phyloP scores from a whole-genome alignment of 2,329 filamentous ascomycete species.

The Aspergillus puulaauensis region DNA sequence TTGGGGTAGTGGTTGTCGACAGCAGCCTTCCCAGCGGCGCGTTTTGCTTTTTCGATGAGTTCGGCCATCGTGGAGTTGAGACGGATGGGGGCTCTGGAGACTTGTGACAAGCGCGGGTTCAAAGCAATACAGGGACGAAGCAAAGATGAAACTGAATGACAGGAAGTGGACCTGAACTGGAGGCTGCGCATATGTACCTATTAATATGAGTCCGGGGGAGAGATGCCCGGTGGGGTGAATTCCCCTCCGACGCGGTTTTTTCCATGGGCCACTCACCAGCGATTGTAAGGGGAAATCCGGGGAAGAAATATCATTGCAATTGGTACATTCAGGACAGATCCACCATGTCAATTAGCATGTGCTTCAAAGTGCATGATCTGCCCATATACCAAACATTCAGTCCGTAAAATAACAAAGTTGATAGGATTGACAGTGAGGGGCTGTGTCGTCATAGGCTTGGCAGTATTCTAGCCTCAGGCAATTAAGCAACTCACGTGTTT shows the following conservation, averaged over 20 bases:
- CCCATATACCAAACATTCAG: not conserved
- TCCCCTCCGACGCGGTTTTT: slow-evolving; percentile 8
- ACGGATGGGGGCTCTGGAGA: slow-evolving; percentile 10
- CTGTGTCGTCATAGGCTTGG: slow-evolving; percentile 18
- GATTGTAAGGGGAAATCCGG: not conserved
- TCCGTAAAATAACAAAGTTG: not conserved
- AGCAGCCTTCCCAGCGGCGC: slow-evolving; percentile 57
- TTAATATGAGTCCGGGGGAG: slow-evolving; percentile 20
- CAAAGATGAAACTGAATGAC: slow-evolving; percentile 1
- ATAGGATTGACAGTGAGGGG: slow-evolving; percentile 4
- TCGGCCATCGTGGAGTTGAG: slow-evolving; percentile 33
- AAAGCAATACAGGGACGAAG: not conserved
- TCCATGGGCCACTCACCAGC: slow-evolving; percentile 8
- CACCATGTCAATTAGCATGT: not conserved
- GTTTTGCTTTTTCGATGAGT: slow-evolving; percentile 59
- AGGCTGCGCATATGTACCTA: slow-evolving; percentile 10
- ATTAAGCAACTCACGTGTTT: slow-evolving; percentile 7
- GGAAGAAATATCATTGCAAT: slow-evolving; percentile 9
- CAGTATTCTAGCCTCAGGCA: slow-evolving; percentile 9
- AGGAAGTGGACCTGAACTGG: slow-evolving; percentile 5
- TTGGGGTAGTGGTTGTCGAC: slow-evolving; percentile 61
- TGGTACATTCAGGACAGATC: not conserved
- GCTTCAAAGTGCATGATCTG: not conserved
- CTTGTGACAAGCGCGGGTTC: not conserved
- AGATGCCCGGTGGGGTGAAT: slow-evolving; percentile 12